Conservation (phyloP, 495 filamentous ascomycete genomes). For the Penicillium flavigenum region DNA sequence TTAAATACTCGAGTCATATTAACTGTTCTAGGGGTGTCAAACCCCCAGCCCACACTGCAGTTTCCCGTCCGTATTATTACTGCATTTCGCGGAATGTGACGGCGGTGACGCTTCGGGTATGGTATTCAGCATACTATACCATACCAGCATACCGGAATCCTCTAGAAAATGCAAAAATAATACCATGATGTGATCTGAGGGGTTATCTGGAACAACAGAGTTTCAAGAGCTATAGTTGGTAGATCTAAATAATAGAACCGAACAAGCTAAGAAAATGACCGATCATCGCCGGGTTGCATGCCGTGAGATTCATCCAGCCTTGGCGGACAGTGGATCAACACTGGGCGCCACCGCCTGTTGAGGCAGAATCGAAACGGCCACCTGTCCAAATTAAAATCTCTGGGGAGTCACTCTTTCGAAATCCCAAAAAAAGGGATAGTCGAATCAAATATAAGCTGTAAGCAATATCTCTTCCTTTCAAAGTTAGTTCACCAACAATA, state of each 20-base stretch:
- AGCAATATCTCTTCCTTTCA: not conserved
- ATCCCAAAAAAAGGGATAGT: not conserved
- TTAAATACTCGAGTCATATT: conserved; percentile 9
- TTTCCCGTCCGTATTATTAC: conserved; percentile 9
- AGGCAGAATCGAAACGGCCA: conserved; percentile 24
- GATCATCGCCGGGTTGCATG: conserved; percentile 22
- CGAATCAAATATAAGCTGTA: not conserved
- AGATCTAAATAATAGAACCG: conserved; percentile 6
- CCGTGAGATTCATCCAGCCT: conserved; percentile 28
- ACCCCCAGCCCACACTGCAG: not conserved
- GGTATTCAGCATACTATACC: conserved; percentile 32
- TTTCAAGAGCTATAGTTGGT: not conserved
- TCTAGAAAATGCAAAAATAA: conserved; percentile 22
- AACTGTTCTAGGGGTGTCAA: not conserved
- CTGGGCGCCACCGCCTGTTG: conserved; percentile 22
- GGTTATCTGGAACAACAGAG: not conserved
- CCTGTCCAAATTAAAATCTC: conserved; percentile 27
- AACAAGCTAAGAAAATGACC: conserved; percentile 4
- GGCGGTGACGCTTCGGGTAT: conserved; percentile 9
- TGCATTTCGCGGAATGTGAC: conserved; percentile 21
- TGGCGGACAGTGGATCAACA: conserved; percentile 24
- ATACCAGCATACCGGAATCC: conserved; percentile 11
- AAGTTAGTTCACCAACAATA: not conserved
- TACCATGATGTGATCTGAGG: conserved; percentile 1
- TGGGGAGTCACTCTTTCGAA: not conserved